These are phyloP conservation scores for Skeletonema menzelii DNA, from an alignment of 108 stramenopile genomes.

Conservation along the genomic window DNA sequence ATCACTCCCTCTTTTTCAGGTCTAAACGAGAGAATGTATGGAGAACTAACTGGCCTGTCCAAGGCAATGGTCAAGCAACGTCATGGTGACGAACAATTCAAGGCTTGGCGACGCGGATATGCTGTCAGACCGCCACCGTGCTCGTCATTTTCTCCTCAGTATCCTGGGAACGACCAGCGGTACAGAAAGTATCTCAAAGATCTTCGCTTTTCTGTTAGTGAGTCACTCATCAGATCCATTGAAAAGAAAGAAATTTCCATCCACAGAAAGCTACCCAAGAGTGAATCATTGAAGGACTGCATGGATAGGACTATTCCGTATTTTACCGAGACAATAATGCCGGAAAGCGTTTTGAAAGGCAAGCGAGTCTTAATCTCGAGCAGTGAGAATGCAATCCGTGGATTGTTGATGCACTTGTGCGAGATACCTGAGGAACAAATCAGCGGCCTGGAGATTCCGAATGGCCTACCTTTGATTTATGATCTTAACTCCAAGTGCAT, in stretches of 20 bases:
- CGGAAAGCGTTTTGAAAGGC: conserved; percentile 84
- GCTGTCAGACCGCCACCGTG: conserved; percentile 82
- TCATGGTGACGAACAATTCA: conserved; percentile 93
- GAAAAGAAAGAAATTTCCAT: conserved; percentile 64
- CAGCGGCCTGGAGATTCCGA: conserved; percentile 92
- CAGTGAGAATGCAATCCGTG: conserved; percentile 98
- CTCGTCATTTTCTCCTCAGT: conserved; percentile 71
- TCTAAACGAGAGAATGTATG: conserved; percentile 84
- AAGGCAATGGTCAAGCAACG: conserved; percentile 93
- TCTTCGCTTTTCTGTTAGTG: conserved; percentile 67
- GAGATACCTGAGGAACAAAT: conserved; percentile 95
- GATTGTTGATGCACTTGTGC: conserved; percentile 96
- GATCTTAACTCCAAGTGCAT: conserved; percentile 78
- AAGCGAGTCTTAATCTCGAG: conserved; percentile 95
- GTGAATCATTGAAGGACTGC: conserved; percentile 90
- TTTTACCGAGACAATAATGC: conserved; percentile 87
- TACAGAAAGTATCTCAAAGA: conserved; percentile 86
- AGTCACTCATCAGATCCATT: conserved; percentile 79
- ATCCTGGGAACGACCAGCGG: conserved; percentile 88
- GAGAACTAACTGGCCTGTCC: conserved; percentile 82
- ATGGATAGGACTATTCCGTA: conserved; percentile 91
- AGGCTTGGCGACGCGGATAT: conserved; percentile 90
- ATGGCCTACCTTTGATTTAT: conserved; percentile 94
- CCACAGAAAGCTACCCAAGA: conserved; percentile 84
- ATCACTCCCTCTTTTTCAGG: conserved; percentile 31